A percentile compares a stretch with the other conserved stretches of the same genome.
Conservation (phyloP, 169 alveolate genomes). For the Plasmodium fragile region DNA sequence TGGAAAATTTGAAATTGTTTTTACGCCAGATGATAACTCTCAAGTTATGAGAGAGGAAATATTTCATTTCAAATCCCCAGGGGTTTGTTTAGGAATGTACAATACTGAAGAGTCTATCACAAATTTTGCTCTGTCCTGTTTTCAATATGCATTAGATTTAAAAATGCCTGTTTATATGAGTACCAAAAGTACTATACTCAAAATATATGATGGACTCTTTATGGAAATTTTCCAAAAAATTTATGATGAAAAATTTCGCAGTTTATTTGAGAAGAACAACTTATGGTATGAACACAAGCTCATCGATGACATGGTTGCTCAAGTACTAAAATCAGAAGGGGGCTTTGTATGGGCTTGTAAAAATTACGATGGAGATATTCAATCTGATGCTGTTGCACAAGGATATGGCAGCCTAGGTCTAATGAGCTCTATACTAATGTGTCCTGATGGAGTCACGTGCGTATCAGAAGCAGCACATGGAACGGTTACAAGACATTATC, state of each 20-base stretch:
- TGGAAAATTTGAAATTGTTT: conserved; percentile 91
- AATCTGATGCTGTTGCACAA: conserved; percentile 96
- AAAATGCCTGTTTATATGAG: conserved; percentile 93
- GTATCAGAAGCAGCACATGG: conserved; percentile 98
- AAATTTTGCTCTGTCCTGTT: conserved; percentile 94
- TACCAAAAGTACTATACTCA: conserved; percentile 94
- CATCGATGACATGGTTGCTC: conserved; percentile 98
- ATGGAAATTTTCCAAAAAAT: conserved; percentile 93
- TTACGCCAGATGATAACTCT: conserved; percentile 89
- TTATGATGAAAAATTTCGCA: conserved; percentile 90
- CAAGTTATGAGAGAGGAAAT: conserved; percentile 75
- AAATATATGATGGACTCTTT: conserved; percentile 95
- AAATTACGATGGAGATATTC: conserved; percentile 98
- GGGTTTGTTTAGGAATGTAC: conserved; percentile 95
- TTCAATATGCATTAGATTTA: conserved; percentile 90
- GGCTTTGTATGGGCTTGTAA: conserved; percentile 99
- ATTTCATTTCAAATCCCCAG: conserved; percentile 86
- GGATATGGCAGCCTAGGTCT: conserved; percentile 95
- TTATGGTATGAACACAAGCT: conserved; percentile 95
- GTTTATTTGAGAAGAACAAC: conserved; percentile 88
- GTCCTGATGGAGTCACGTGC: conserved; percentile 94
- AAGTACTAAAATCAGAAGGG: conserved; percentile 93
- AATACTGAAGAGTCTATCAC: conserved; percentile 93
- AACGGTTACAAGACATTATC: conserved; percentile 96
- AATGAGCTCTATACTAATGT: conserved; percentile 95